These are phyloP conservation scores for Aspergillus luchuensis DNA, from an alignment of 2,329 filamentous ascomycete genomes.

Conservation along the genomic window DNA sequence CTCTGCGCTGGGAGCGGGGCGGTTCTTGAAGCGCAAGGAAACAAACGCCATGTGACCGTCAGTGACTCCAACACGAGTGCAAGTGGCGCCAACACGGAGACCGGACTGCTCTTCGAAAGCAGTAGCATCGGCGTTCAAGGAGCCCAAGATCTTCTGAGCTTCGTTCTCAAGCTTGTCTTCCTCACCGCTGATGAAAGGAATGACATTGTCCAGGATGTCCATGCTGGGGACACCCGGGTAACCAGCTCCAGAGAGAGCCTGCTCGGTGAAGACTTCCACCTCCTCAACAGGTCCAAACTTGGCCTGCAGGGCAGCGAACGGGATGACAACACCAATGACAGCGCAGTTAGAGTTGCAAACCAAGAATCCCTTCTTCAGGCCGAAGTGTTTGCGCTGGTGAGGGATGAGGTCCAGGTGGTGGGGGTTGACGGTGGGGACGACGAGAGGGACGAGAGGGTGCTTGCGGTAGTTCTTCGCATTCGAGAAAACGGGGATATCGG, in stretches of 20 bases:
- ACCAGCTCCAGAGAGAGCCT: constrained; percentile 90
- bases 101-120: constrained; percentile 74
- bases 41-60: constrained; percentile 97
- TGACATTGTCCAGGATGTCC: constrained; percentile 95
- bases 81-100: constrained; percentile 80
- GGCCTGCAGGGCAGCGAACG: constrained; percentile 84
- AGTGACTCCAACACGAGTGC: constrained; percentile 91
- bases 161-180: constrained; percentile 96
- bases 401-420: constrained; percentile 82
- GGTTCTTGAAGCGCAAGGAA: constrained; percentile 76
- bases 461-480: constrained; percentile 97
- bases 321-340: constrained; percentile 93
- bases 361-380: constrained; percentile 80
- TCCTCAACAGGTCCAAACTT: constrained; percentile 76
- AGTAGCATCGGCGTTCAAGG: constrained; percentile 68
- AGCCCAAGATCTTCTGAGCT: constrained; percentile 89
- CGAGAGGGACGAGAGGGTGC: constrained; percentile 84
- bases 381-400: constrained; percentile 76
- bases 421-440: constrained; percentile 94
- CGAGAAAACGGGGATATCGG: constrained; percentile 89
- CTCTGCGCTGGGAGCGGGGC: constrained; percentile 72
- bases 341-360: constrained; percentile 99
- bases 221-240: constrained; percentile 71
- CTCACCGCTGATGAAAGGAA: constrained; percentile 89
- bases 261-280: constrained; percentile 89